These are phyloP conservation scores for Lentinus tigrinus DNA, from an alignment of 768 basidiomycete genomes.

Conservation along the genomic window DNA sequence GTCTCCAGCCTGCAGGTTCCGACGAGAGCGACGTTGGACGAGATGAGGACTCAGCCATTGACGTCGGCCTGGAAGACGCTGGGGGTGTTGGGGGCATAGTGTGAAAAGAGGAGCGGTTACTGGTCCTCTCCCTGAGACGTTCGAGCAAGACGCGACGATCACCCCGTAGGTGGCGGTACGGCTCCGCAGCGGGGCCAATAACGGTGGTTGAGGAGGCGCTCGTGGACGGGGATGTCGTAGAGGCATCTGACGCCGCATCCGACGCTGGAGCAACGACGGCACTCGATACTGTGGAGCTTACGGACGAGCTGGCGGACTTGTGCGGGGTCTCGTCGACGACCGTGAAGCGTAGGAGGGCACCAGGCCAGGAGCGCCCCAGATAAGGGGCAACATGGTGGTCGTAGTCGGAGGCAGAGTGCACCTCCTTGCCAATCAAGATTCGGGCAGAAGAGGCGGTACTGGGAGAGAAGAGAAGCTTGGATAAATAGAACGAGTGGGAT, in stretches of 20 bases:
- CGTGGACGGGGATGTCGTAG: conserved; percentile 1
- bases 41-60: conserved; percentile 10
- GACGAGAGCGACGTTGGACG: conserved; percentile 7
- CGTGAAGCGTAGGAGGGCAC: conserved; percentile 61
- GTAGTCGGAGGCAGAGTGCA: conserved; percentile 60
- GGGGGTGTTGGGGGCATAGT: conserved; percentile 12
- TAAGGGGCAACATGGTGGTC: conserved; percentile 47
- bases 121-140: conserved; percentile 24
- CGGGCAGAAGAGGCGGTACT: conserved; percentile 49
- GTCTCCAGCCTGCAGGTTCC: neutral
- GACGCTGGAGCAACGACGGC: conserved; percentile 38
- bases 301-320: conserved; percentile 29
- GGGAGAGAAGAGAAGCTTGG: conserved; percentile 69
- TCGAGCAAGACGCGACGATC: conserved; percentile 22
- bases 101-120: conserved; percentile 13
- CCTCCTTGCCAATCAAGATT: conserved; percentile 62
- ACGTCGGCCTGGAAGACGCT: conserved; percentile 10
- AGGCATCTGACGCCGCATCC: neutral
- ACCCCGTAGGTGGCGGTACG: conserved; percentile 1
- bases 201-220: conserved; percentile 15
- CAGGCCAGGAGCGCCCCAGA: conserved; percentile 51
- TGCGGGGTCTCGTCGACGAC: conserved; percentile 51
- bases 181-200: conserved; percentile 15
- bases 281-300: conserved; percentile 39
- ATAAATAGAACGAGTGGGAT: conserved; percentile 57